Evolutionary conservation across 1,284 basidiomycete species (phyloP).

Genomic region (Inonotus obliquus): DNA sequence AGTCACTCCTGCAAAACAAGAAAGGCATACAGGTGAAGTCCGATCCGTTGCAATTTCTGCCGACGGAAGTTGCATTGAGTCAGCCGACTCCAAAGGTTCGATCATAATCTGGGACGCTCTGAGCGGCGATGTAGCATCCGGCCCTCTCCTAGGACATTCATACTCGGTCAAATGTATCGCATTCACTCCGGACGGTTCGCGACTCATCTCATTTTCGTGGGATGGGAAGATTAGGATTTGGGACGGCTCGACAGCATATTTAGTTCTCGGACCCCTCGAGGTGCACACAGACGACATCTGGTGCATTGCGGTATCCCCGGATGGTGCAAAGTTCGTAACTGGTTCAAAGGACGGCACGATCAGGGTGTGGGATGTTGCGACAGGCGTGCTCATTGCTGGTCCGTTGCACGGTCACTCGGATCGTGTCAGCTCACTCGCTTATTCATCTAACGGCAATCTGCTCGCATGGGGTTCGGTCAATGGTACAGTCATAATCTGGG

Average conservation of each 20-base stretch:
- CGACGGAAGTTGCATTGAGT: slow-evolving; percentile 15
- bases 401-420: neutral
- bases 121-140: neutral
- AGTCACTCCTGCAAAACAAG: neutral
- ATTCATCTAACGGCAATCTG: neutral
- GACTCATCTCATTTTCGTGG: neutral
- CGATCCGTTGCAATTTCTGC: slow-evolving; percentile 8
- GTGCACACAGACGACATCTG: neutral
- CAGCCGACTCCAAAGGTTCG: slow-evolving; percentile 2
- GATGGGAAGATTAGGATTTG: neutral
- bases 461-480: neutral
- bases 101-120: neutral
- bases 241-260: neutral
- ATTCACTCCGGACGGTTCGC: neutral
- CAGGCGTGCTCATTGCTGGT: neutral
- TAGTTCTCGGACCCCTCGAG: neutral
- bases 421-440: neutral
- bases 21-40: slow-evolving; percentile 8
- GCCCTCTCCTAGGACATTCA: neutral
- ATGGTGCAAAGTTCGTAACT: neutral
- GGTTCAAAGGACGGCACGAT: neutral
- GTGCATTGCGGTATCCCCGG: neutral
- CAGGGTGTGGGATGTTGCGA: neutral
- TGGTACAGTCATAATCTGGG: neutral
- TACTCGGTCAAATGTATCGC: neutral